These are phyloP conservation scores for Candida sp. DNA, from an alignment of 1,139 yeast genomes.

Conservation along the genomic window DNA sequence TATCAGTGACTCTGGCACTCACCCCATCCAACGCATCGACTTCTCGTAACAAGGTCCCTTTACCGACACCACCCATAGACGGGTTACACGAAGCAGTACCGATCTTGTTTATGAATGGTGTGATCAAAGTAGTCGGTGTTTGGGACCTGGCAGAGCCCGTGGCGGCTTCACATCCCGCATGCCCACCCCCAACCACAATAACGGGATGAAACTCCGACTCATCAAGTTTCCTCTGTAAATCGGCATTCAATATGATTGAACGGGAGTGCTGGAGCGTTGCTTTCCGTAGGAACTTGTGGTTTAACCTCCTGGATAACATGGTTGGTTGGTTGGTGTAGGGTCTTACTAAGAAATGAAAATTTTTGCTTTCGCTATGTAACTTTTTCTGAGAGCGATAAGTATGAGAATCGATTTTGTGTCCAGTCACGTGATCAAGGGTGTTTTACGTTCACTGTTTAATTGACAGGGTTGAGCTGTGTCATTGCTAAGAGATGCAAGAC, in stretches of 20 bases:
- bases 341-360: not conserved
- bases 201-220: constrained; percentile 60
- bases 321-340: not conserved
- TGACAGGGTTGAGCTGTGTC: too few relatives aligned
- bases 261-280: constrained; percentile 16
- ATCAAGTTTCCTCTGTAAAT: constrained; percentile 33
- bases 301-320: constrained; percentile 4
- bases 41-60: constrained; percentile 90
- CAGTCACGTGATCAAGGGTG: not conserved
- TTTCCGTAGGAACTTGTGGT: not conserved
- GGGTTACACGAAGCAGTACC: constrained; percentile 99
- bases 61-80: constrained; percentile 98
- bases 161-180: constrained; percentile 99
- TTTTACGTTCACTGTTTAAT: too few relatives aligned
- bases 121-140: constrained; percentile 69
- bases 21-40: constrained; percentile 98
- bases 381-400: too few relatives aligned
- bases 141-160: constrained; percentile 92
- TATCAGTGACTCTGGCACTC: constrained; percentile 81
- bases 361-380: not conserved
- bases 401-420: not conserved
- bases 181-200: constrained; percentile 96
- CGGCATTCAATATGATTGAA: constrained; percentile 37
- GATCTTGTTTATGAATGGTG: constrained; percentile 75
- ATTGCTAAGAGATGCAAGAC: too few relatives aligned